Percentiles rank a stretch among this genome's conserved stretches.
These are phyloP conservation scores for Neonectria neomacrospora DNA, from an alignment of 2,329 filamentous ascomycete genomes.

Conservation along the genomic window DNA sequence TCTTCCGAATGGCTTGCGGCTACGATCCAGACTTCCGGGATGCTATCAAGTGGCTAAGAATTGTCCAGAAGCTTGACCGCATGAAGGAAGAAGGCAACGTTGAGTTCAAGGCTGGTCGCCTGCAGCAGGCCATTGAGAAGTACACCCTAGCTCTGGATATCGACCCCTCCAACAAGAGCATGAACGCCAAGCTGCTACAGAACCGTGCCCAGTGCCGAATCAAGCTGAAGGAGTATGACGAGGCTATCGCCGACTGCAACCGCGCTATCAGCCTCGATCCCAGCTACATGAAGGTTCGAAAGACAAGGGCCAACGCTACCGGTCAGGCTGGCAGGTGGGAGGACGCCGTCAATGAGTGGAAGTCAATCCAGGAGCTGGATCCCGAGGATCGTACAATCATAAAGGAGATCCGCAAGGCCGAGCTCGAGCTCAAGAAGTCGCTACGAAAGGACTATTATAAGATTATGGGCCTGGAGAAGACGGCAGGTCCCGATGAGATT, in stretches of 20 bases:
- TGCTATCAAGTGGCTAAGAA: constrained; percentile 87
- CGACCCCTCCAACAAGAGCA: constrained; percentile 88
- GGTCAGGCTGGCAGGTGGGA: constrained; percentile 92
- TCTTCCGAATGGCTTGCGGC: constrained; percentile 88
- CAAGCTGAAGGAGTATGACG: constrained; percentile 84
- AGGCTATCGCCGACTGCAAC: constrained; percentile 87
- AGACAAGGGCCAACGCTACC: constrained; percentile 91
- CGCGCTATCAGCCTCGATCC: constrained; percentile 85
- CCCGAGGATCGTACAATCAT: constrained; percentile 82
- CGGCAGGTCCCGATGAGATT: constrained; percentile 84
- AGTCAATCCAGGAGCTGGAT: constrained; percentile 83
- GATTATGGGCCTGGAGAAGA: constrained; percentile 89
- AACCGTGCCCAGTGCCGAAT: constrained; percentile 90
- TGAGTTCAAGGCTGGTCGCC: constrained; percentile 87
- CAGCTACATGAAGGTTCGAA: constrained; percentile 87
- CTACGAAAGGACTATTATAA: constrained; percentile 99
- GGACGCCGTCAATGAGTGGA: constrained; percentile 88
- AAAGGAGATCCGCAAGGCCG: constrained; percentile 88
- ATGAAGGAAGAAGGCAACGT: constrained; percentile 95
- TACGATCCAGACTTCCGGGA: constrained; percentile 93
- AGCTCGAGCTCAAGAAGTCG: constrained; percentile 97
- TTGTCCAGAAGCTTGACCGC: constrained; percentile 90
- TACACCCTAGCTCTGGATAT: constrained; percentile 87
- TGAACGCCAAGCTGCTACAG: constrained; percentile 93
- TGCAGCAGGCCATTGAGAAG: constrained; percentile 82